Evolutionary conservation across 2,329 filamentous ascomycete genomes (phyloP).

Genomic region (Penicillium vulpinum): DNA sequence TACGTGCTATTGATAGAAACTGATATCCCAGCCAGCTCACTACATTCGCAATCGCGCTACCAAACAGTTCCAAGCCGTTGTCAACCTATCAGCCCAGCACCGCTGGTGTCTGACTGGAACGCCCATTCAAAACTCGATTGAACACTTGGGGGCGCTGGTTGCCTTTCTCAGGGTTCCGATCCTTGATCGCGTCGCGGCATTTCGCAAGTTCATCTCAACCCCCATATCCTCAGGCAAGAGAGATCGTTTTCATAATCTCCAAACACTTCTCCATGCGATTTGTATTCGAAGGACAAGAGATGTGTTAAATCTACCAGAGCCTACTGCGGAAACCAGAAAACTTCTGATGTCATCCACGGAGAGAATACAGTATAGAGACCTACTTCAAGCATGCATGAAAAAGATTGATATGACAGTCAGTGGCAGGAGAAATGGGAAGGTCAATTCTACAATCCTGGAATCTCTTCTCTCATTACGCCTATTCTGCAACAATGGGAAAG

Average conservation of each 20-base stretch:
- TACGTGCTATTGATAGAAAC: not conserved
- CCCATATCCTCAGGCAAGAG: conserved; percentile 17
- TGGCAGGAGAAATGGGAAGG: too few species aligned
- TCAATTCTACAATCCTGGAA: too few species aligned
- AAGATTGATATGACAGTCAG: too few species aligned
- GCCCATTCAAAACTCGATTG: conserved; percentile 56
- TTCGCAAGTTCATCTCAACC: too few species aligned
- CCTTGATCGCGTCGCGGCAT: conserved; percentile 29
- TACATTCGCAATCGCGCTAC: conserved; percentile 53
- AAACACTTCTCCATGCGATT: conserved; percentile 33
- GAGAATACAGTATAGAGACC: conserved; percentile 21
- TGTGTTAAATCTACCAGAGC: conserved; percentile 25
- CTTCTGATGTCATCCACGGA: conserved; percentile 49
- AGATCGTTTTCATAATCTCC: conserved; percentile 24
- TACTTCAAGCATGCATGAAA: too few species aligned
- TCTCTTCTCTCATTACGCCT: too few species aligned
- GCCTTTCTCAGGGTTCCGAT: conserved; percentile 48
- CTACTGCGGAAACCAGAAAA: conserved; percentile 5
- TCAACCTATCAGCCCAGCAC: conserved; percentile 44
- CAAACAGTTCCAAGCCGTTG: conserved; percentile 46
- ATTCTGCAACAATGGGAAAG: too few species aligned
- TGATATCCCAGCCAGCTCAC: conserved; percentile 43
- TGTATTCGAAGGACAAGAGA: conserved; percentile 27
- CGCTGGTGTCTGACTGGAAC: conserved; percentile 58
- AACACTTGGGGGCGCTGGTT: conserved; percentile 55